Evolutionary conservation across 2,329 filamentous ascomycete genomes (phyloP), one percentile per base, ranked within the genome.

Genomic region (Phialocephala sp.): DNA sequence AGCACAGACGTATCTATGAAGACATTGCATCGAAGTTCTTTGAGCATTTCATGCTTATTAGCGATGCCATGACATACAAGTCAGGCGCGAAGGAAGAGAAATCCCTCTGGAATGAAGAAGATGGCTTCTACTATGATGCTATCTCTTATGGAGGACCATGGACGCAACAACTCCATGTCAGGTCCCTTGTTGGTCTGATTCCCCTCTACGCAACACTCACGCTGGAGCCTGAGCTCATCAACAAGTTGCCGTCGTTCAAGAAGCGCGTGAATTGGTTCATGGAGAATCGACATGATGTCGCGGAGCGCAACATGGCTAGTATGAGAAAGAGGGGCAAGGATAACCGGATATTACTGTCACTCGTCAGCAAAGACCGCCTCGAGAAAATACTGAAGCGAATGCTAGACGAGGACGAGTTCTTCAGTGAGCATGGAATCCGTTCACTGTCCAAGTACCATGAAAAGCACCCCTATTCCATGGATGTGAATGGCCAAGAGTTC

Each of bases 1-100:
- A 98, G 81, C 93, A 97, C 77, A 90, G 95, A 55, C 90, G 94
- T 47, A 97, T 90, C 64, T 98, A 98, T 78, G 94, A 98, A 82
- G 94, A 98, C 75, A 91, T 98, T 81, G 94, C 94, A 1, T 96
- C 93, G 59, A 98, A 98, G 80, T 98, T 98, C 83, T 98, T 98
- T 74, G 95, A 98, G 81, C 95, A 98, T 76, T 98, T 98, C 80
- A 92, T 98, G 75, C 89, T 97, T 78, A 98, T 98, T 78, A 96
- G 93, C 75, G 95, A 98, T 80, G 95, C 94, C 65, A 97, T 98
- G 94, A 93, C 91, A 0, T 94, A 91, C 84, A 90, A 85, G 79
- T 87, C 84, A 73, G 92, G 81, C 72, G 84, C 79, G 79, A 89
- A 80, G 81, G 89, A 87, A 71, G 91, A 95, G 73, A 88, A 92